phyloP scores from a whole-genome alignment of 345 rosid genomes.

The Syzygium oleosum region DNA sequence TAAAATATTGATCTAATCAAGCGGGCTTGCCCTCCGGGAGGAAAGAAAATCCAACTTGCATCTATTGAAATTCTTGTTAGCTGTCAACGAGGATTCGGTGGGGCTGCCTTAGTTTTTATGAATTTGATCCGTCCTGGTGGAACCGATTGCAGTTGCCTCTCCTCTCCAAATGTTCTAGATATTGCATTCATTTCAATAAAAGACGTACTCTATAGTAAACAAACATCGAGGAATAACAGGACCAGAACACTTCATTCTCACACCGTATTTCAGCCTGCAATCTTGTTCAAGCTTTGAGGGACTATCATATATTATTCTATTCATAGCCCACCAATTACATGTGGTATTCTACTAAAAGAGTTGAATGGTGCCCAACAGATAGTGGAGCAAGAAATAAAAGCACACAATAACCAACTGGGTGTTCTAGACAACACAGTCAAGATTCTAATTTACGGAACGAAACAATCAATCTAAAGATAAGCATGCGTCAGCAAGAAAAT shows the following conservation, averaged over 20 bases:
- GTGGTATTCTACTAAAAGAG: background rate
- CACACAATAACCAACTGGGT: background rate
- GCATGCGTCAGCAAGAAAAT: background rate
- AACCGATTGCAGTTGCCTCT: background rate
- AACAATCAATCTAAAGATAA: background rate
- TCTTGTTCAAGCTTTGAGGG: background rate
- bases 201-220: background rate
- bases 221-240: background rate
- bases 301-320: background rate
- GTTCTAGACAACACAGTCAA: background rate
- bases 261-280: background rate
- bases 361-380: background rate
- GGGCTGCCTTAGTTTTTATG: too few species aligned
- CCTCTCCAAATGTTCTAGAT: background rate
- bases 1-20: too few species aligned
- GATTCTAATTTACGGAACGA: background rate
- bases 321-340: background rate
- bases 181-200: background rate
- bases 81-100: too few species aligned
- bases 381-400: background rate
- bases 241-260: background rate
- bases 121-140: too few species aligned
- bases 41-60: too few species aligned
- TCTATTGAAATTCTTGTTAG: too few species aligned
- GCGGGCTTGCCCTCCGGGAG: too few species aligned